Percentiles rank a stretch among this genome's conserved stretches.
Evolutionary conservation across 177 flowering plant genomes (phyloP).

Genomic region (Vitis hybrid): DNA sequence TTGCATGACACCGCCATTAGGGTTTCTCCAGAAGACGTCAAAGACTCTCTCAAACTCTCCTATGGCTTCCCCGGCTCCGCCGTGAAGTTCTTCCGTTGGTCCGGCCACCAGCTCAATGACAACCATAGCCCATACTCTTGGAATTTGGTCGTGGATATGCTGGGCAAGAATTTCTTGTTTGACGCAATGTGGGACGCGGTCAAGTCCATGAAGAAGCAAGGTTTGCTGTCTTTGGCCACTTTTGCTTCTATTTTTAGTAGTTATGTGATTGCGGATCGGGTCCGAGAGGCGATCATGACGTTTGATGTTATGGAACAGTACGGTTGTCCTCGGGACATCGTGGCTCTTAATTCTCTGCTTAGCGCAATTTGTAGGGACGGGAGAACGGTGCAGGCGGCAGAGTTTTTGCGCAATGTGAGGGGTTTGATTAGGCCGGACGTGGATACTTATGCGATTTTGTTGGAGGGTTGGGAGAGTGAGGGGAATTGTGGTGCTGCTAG

Average conservation of each 20-base stretch:
- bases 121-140: conserved; percentile 68
- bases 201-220: conserved; percentile 52
- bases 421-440: conserved; percentile 46
- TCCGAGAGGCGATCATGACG: conserved; percentile 53
- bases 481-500: conserved; percentile 39
- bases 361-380: conserved; percentile 72
- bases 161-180: conserved; percentile 64
- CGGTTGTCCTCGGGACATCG: conserved; percentile 45
- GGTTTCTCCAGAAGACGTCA: conserved; percentile 47
- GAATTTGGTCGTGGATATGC: conserved; percentile 67
- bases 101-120: conserved; percentile 44
- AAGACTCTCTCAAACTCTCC: conserved; percentile 62
- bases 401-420: conserved; percentile 39
- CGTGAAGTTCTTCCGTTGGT: conserved; percentile 78
- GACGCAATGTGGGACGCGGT: conserved; percentile 85
- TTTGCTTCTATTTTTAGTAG: conserved; percentile 73
- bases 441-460: conserved; percentile 69
- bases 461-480: conserved; percentile 80
- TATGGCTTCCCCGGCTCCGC: conserved; percentile 50
- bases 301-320: conserved; percentile 79
- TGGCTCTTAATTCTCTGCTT: conserved; percentile 69
- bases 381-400: conserved; percentile 40
- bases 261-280: conserved; percentile 44
- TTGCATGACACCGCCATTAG: conserved; percentile 52
- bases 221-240: conserved; percentile 57